Evolutionary conservation across 305 asterid species (phyloP).

Genomic region (Fraxinus dipetala): DNA sequence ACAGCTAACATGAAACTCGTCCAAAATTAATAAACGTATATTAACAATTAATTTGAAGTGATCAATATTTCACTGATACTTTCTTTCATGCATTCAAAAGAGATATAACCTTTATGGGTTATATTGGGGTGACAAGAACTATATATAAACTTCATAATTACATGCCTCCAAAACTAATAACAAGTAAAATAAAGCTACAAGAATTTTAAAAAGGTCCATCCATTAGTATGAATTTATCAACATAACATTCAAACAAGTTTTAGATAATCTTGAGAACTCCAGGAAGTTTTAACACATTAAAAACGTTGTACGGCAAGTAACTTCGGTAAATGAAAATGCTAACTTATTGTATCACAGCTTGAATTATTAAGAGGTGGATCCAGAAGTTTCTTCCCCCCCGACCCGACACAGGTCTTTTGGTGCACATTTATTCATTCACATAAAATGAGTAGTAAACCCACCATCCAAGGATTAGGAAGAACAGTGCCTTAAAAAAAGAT

Average conservation of each 20-base stretch:
- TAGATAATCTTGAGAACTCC: neutral
- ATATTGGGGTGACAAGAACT: neutral
- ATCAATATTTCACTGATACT: neutral
- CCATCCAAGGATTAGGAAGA: neutral
- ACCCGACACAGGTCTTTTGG: neutral
- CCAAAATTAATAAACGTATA: neutral
- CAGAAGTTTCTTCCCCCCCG: neutral
- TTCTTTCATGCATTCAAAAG: neutral
- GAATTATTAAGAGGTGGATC: neutral
- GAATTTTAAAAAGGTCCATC: neutral
- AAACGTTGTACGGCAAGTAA: neutral
- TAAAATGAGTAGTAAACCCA: neutral
- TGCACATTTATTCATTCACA: neutral
- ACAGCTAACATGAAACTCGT: neutral
- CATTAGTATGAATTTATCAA: neutral
- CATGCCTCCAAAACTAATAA: neutral
- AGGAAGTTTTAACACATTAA: neutral
- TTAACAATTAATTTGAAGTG: neutral
- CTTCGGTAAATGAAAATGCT: neutral
- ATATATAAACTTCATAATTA: neutral
- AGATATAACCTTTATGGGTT: neutral
- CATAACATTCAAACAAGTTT: neutral
- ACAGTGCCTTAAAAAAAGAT: slow-evolving; percentile 1
- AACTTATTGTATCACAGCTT: neutral
- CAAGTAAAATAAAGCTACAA: neutral